Conservation (phyloP, 31 red algal genomes). For the Asparagopsis taxiformis region DNA sequence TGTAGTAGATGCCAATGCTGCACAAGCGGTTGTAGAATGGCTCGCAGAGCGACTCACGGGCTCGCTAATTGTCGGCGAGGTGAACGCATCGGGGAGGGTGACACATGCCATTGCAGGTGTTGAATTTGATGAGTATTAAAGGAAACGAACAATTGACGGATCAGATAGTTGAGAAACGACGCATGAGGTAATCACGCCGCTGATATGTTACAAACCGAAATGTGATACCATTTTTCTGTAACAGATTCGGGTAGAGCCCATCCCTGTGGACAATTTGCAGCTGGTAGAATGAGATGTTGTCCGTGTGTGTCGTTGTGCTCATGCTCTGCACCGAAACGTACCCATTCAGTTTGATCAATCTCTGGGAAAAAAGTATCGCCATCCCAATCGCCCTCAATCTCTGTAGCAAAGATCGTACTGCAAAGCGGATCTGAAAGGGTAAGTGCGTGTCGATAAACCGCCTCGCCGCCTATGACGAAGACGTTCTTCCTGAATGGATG, state of each 20-base stretch:
- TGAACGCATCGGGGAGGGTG: constrained; percentile 59
- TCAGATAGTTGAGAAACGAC: not conserved
- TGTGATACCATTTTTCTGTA: too few relatives aligned
- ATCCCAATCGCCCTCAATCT: constrained; percentile 29
- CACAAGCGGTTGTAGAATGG: constrained; percentile 33
- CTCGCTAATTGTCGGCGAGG: constrained; percentile 51
- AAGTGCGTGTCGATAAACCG: constrained; percentile 61
- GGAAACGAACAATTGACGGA: not conserved
- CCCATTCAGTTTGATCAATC: not conserved
- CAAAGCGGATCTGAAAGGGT: not conserved
- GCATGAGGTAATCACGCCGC: not conserved
- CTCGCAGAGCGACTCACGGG: constrained; percentile 46
- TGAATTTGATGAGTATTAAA: constrained; percentile 66
- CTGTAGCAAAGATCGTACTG: constrained; percentile 20
- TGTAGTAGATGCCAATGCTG: constrained; percentile 55
- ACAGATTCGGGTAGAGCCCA: too few relatives aligned
- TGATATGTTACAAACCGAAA: constrained; percentile 32
- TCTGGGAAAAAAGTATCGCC: constrained; percentile 26
- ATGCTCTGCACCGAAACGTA: not conserved
- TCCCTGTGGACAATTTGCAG: not conserved
- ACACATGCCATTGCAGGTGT: constrained; percentile 43
- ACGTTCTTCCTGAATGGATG: constrained; percentile 10
- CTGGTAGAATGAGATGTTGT: not conserved
- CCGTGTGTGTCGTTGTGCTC: too few relatives aligned
- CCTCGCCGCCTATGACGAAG: constrained; percentile 81